Evolutionary conservation across 1,139 yeast species (phyloP), one percentile per base, ranked within the genome.

Genomic region (Pichia sp.): DNA sequence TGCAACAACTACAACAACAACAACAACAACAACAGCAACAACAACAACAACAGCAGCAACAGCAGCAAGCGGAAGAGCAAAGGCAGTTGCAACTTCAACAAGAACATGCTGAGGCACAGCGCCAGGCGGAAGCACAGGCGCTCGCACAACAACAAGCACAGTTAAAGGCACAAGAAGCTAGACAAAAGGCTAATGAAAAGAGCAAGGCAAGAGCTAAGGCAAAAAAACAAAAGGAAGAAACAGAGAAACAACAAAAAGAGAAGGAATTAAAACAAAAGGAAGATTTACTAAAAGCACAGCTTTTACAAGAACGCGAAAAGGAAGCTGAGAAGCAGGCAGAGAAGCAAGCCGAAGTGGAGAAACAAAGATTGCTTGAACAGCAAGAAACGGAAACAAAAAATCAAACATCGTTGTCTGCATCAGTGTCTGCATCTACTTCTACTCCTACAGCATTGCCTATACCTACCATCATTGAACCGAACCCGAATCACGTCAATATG

Each of bases 71-170:
- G n/a, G n/a, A n/a, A 7, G 22, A 22, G 13, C 26, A 33, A 10
- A 16, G 9, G 21, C 21, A 22, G 18, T 25, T 22, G 31, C 20
- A 11, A 22, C 16, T 18, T 12, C 23, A 22, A 12, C 35, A 32
- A 14, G 22, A 28, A 27, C 35, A 27, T 19, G 35, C 31, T 7
- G 35, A 32, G 21, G 38, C 31, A 9, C 32, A 35, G 22, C 14
- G 21, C 25, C 23, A 26, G 22, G 36, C 36, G 9, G 28, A 29
- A 28, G 29, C 29, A 6, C 30, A 33, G 17, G 29, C 24, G 11
- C 22, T 29, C 6, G 19, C n/a, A n/a, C n/a, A n/a, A n/a, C n/a
- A n/a, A n/a, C n/a, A 14, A 32, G 30, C 6, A 22, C 9, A 22
- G 27, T 21, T 16, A 32, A n/a, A 25, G 24, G 30, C 33, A 12